These are phyloP conservation scores for Boechera retrofracta DNA, from an alignment of 345 rosid genomes.

Conservation along the genomic window DNA sequence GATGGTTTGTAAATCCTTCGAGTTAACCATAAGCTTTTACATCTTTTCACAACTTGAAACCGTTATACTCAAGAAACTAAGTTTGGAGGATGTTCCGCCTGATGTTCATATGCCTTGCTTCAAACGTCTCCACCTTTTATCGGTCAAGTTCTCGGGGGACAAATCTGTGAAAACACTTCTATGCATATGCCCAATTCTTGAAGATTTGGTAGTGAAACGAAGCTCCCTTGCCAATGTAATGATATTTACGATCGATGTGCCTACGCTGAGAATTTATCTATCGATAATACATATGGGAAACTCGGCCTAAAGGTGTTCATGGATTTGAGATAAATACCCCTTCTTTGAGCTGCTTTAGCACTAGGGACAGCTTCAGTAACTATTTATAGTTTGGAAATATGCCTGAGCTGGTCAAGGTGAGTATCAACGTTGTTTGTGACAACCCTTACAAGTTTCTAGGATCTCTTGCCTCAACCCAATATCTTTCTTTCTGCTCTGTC, in stretches of 20 bases:
- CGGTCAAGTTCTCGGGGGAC: constrained; percentile 21
- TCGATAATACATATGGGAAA: not conserved
- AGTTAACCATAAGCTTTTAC: not conserved
- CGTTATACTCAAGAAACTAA: not conserved
- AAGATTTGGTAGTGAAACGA: constrained; percentile 13
- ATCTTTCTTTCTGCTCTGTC: constrained; percentile 21
- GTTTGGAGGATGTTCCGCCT: constrained; percentile 15
- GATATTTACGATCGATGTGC: constrained; percentile 17
- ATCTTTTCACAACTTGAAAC: constrained; percentile 2
- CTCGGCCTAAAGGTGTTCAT: constrained; percentile 15
- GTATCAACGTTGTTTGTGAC: constrained; percentile 10
- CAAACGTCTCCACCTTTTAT: constrained; percentile 28
- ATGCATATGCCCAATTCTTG: constrained; percentile 14
- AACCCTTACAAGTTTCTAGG: constrained; percentile 9
- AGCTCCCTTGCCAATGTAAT: not conserved
- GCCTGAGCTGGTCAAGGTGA: constrained; percentile 20
- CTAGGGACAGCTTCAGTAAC: constrained; percentile 17
- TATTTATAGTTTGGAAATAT: constrained; percentile 7
- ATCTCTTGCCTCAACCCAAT: constrained; percentile 15
- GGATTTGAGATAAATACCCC: constrained; percentile 33
- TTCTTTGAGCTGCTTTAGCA: constrained; percentile 24
- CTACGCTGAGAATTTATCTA: constrained; percentile 12
- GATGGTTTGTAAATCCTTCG: not conserved
- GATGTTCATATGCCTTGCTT: not conserved
- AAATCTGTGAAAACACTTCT: constrained; percentile 23